A percentile compares a stretch with the other conserved stretches of the same genome.
Evolutionary conservation across 768 basidiomycete species (phyloP).

Genomic region (Panus rudis): DNA sequence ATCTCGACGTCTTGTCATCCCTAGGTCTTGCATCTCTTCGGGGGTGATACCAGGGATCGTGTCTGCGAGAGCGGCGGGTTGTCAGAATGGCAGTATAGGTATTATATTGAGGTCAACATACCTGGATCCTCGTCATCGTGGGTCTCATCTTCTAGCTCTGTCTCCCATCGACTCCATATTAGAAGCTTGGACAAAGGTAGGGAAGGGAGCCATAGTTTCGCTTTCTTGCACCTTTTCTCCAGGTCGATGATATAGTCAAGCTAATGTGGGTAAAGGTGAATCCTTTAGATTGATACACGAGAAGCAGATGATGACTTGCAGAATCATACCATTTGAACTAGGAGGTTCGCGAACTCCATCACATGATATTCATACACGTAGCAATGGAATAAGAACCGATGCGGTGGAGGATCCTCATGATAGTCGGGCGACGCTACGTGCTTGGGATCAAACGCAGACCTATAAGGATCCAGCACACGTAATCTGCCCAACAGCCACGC

Average conservation of each 20-base stretch:
- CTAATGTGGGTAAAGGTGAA: conserved; percentile 26
- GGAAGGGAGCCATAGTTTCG: conserved; percentile 54
- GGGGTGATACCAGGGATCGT: conserved; percentile 50
- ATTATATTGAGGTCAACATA: conserved; percentile 9
- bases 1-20: conserved; percentile 50
- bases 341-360: conserved; percentile 29
- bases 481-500: conserved; percentile 29
- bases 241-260: conserved; percentile 48
- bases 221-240: conserved; percentile 38
- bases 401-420: conserved; percentile 42
- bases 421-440: conserved; percentile 19
- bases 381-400: conserved; percentile 66
- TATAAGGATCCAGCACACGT: conserved; percentile 56
- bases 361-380: conserved; percentile 63
- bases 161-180: no score
- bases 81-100: neutral
- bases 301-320: conserved; percentile 12
- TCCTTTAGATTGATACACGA: conserved; percentile 25
- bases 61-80: conserved; percentile 26
- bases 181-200: conserved; percentile 31
- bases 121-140: conserved; percentile 69
- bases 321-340: conserved; percentile 30
- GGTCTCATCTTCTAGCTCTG: no score
- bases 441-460: conserved; percentile 36
- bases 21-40: conserved; percentile 31